Base-by-base conservation (phyloP, 805 yeast genomes). In the Starmerella tilneyi region DNA sequence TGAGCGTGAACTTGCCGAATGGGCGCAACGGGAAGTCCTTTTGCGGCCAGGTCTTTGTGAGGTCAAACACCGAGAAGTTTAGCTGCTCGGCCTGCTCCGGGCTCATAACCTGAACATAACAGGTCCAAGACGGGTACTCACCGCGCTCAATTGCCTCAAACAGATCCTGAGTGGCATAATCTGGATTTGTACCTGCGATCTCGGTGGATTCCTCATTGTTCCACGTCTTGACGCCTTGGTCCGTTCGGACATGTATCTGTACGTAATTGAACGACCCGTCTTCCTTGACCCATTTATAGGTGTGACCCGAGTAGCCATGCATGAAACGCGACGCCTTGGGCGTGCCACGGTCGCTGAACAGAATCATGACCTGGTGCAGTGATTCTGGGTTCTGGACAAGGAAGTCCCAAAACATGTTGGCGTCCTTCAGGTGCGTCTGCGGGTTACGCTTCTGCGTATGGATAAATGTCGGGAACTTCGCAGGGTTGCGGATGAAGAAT, bases 401-500 rank as follows among this genome's bases (percentile, higher is more conserved):
- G 59, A 71, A 76, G 56, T 76, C 81, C 81, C 81, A 76, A 58
- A 69, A 70, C 62, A 65, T 63, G 50, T 72, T 64, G 21, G 77
- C 67, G 54, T 77, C 81, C 62, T 71, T 71, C 57, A 76, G 62
- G 54, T 73, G 71, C 19, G 82, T 77, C 56, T 73, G 70, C 17
- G 84, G 84, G 63, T 76, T 70, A 55, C 84, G 73, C 71, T 78
- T 78, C 63, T 77, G 83, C 21, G 83, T 74, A 66, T 78, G 83
- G 54, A 78, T 77, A 59, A 77, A 76, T 53, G 69, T 69, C 8
- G 81, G 78, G 67, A 78, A 78, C 66, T 77, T 76, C 33, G 71
- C 61, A 27, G 81, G 81, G 62, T 77, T 79, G 51, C 82, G 69
- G 48, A 78, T 66, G 64, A 77, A 77, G 60, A 77, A 77, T 21